Conservation (phyloP, 2,329 filamentous ascomycete species). For the Pseudogymnoascus sp. region DNA sequence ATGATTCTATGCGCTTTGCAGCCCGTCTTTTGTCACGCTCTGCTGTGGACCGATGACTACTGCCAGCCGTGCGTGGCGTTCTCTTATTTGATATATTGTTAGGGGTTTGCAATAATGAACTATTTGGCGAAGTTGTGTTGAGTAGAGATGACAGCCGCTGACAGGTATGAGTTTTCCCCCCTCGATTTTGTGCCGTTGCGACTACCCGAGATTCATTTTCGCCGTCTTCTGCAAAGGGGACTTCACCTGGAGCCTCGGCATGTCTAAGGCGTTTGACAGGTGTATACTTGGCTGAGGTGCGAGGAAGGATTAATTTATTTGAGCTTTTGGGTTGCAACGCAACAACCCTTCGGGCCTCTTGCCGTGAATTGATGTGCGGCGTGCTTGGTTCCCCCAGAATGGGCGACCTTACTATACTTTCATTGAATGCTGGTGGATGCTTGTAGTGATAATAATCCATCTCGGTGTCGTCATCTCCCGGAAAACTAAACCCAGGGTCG, state of each 20-base stretch:
- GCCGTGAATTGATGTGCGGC: conserved; percentile 10
- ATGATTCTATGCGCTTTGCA: not conserved
- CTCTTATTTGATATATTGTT: not conserved
- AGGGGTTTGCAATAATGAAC: not conserved
- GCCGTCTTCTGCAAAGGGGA: conserved; percentile 21
- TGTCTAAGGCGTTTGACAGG: not conserved
- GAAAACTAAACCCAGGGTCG: not conserved
- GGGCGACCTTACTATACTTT: not conserved
- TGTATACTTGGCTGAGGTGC: conserved; percentile 14
- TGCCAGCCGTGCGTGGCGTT: not conserved
- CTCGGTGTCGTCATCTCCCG: not conserved
- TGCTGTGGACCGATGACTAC: not conserved
- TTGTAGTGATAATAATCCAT: not conserved
- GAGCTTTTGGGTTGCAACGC: conserved; percentile 22
- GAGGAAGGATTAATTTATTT: conserved; percentile 23
- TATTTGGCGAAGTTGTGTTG: not conserved
- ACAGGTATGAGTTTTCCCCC: not conserved
- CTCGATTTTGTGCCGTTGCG: not conserved
- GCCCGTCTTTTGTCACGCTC: not conserved
- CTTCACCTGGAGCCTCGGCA: not conserved
- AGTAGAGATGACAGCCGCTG: not conserved
- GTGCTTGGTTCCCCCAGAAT: not conserved
- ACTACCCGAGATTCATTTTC: conserved; percentile 9
- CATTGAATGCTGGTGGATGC: not conserved
- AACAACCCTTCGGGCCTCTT: conserved; percentile 8